phyloP scores from a whole-genome alignment of 805 yeast genomes.

The Cyberlindnera mycetangii region DNA sequence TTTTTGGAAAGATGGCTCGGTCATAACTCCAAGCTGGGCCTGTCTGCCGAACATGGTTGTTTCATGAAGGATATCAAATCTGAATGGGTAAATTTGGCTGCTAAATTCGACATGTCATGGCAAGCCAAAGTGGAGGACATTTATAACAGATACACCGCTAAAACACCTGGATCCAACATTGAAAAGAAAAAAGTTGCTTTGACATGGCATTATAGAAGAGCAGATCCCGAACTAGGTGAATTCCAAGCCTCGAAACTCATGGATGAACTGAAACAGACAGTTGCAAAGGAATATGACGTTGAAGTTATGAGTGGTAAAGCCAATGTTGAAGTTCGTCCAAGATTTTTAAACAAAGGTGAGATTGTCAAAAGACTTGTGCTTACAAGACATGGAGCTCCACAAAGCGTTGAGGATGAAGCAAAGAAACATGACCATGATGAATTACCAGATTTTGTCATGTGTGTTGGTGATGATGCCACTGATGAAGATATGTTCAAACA shows the following conservation, averaged over 20 bases:
- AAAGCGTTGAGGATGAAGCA: slow-evolving; percentile 33
- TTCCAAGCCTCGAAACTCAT: slow-evolving; percentile 79
- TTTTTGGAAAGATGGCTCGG: slow-evolving; percentile 92
- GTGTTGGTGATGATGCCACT: slow-evolving; percentile 94
- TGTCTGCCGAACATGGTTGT: slow-evolving; percentile 97
- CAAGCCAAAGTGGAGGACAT: slow-evolving; percentile 75
- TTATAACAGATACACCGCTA: slow-evolving; percentile 72
- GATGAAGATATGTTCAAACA: slow-evolving; percentile 97
- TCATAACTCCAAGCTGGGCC: slow-evolving; percentile 56
- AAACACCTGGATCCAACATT: slow-evolving; percentile 85
- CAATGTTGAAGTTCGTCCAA: slow-evolving; percentile 95
- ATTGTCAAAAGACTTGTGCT: slow-evolving; percentile 79
- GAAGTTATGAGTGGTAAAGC: slow-evolving; percentile 98
- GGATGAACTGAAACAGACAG: slow-evolving; percentile 55
- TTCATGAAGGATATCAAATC: slow-evolving; percentile 75
- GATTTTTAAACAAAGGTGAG: slow-evolving; percentile 93
- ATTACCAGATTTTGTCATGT: slow-evolving; percentile 79
- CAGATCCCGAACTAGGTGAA: slow-evolving; percentile 91
- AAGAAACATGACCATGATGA: slow-evolving; percentile 37
- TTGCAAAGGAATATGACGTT: slow-evolving; percentile 68
- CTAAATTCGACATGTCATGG: slow-evolving; percentile 89
- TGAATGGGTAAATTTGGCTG: slow-evolving; percentile 84
- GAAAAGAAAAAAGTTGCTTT: slow-evolving; percentile 91
- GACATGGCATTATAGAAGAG: slow-evolving; percentile 96
- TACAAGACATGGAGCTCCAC: slow-evolving; percentile 57